A percentile compares a stretch with the other conserved stretches of the same genome.
Evolutionary conservation across 345 rosid genomes (phyloP).

Genomic region (Trapa bicornis): DNA sequence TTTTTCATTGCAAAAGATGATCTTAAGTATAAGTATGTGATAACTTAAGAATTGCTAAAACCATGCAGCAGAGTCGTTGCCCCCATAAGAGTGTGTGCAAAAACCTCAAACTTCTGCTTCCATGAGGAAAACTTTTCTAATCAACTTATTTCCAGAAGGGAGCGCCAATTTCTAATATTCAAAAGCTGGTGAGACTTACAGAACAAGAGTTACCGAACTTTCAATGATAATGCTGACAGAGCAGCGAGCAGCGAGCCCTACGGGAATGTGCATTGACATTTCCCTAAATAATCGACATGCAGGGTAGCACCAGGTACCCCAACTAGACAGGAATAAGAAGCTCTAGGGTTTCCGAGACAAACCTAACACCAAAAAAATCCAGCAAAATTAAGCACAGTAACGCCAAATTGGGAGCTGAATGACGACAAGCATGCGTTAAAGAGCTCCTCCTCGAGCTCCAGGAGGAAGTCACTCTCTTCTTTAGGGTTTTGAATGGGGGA

Average conservation of each 20-base stretch:
- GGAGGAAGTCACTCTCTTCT: slow-evolving; percentile 16
- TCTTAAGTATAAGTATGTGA: too few species aligned
- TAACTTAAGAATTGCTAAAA: too few species aligned
- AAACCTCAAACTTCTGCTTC: too few species aligned
- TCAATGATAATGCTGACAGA: neutral
- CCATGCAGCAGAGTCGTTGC: too few species aligned
- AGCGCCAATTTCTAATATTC: too few species aligned
- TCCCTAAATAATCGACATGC: slow-evolving; percentile 11
- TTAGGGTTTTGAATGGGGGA: slow-evolving; percentile 41
- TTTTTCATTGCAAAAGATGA: too few species aligned
- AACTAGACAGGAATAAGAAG: slow-evolving; percentile 22
- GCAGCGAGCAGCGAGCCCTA: slow-evolving; percentile 3
- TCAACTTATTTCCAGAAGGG: too few species aligned
- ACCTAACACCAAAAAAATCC: slow-evolving; percentile 9
- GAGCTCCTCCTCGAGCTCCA: slow-evolving; percentile 12
- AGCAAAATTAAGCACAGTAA: slow-evolving; percentile 24
- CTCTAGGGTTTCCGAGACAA: slow-evolving; percentile 36
- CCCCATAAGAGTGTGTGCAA: too few species aligned
- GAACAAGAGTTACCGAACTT: too few species aligned
- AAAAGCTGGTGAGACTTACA: too few species aligned
- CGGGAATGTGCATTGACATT: slow-evolving; percentile 9
- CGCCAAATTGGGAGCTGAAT: slow-evolving; percentile 30
- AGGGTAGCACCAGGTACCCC: slow-evolving; percentile 10
- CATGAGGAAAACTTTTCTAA: too few species aligned
- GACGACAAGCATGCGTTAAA: slow-evolving; percentile 19